These are phyloP conservation scores for Kluyveromyces siamensis DNA, from an alignment of 805 yeast genomes.

Conservation along the genomic window DNA sequence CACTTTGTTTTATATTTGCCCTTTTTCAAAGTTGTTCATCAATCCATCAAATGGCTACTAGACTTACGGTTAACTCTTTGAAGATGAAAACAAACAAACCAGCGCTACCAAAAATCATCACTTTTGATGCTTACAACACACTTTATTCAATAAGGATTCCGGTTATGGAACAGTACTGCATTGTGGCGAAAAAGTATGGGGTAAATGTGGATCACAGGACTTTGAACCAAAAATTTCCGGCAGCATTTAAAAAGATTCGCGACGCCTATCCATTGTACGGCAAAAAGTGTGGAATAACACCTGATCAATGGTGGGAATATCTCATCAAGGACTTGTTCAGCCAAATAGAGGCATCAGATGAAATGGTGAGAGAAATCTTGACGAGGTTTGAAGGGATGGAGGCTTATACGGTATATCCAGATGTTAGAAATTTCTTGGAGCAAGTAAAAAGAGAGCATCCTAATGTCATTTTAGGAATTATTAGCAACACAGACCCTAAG, in stretches of 20 bases:
- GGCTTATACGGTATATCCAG: constrained; percentile 47
- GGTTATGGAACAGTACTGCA: constrained; percentile 44
- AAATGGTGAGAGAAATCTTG: constrained; percentile 39
- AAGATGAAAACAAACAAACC: not conserved
- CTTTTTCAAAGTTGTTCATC: not conserved
- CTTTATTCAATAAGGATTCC: constrained; percentile 49
- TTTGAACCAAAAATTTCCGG: constrained; percentile 23
- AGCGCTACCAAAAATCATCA: constrained; percentile 36
- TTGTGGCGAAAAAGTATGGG: constrained; percentile 40
- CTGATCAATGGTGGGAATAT: constrained; percentile 50
- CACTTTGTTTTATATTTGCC: not conserved
- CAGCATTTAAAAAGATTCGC: constrained; percentile 30
- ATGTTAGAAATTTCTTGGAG: constrained; percentile 39
- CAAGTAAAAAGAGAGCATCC: constrained; percentile 23
- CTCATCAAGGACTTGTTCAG: constrained; percentile 38
- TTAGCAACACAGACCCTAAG: constrained; percentile 57
- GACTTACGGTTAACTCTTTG: not conserved
- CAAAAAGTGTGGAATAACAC: constrained; percentile 28
- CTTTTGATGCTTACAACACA: constrained; percentile 65
- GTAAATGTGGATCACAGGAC: constrained; percentile 22
- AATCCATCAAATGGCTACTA: not conserved
- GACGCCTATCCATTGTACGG: constrained; percentile 55
- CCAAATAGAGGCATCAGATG: constrained; percentile 25
- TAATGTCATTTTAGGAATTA: constrained; percentile 34
- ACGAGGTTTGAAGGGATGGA: constrained; percentile 39